These are phyloP conservation scores for Pseudocercospora vitis DNA, from an alignment of 2,329 filamentous ascomycete species.

Conservation along the genomic window DNA sequence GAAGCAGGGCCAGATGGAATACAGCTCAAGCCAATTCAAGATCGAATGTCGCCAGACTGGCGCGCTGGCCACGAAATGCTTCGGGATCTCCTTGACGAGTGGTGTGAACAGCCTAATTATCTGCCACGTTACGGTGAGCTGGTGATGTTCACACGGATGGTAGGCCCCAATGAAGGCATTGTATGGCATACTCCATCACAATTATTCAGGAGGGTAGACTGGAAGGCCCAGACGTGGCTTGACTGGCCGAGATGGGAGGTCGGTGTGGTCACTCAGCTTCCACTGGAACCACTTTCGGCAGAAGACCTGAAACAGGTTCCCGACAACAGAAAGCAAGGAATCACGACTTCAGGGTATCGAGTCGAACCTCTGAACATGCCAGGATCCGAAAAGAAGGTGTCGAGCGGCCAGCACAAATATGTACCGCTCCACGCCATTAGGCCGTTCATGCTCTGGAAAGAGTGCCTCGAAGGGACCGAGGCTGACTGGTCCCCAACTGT, in stretches of 20 bases:
- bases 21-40: constrained; percentile 49
- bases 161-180: constrained; percentile 35
- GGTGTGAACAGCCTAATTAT: constrained; percentile 50
- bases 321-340: constrained; percentile 44
- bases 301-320: constrained; percentile 50
- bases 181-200: constrained; percentile 31
- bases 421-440: constrained; percentile 55
- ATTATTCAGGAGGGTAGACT: constrained; percentile 26
- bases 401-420: constrained; percentile 57
- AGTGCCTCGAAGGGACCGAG: constrained; percentile 47
- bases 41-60: constrained; percentile 59
- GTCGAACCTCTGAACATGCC: constrained; percentile 58
- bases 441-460: constrained; percentile 56
- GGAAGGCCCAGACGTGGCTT: constrained; percentile 11
- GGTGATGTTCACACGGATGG: constrained; percentile 52
- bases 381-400: constrained; percentile 48
- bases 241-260: constrained; percentile 55
- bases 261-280: constrained; percentile 56
- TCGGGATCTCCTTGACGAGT: constrained; percentile 43
- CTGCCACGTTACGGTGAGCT: constrained; percentile 58
- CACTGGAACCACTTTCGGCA: constrained; percentile 44
- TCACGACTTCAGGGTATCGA: constrained; percentile 53
- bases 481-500: constrained; percentile 56
- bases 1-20: constrained; percentile 33
- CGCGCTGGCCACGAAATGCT: constrained; percentile 50